Conservation (phyloP, 2,329 filamentous ascomycete species). For the Allantophomopsis lycopodina region DNA sequence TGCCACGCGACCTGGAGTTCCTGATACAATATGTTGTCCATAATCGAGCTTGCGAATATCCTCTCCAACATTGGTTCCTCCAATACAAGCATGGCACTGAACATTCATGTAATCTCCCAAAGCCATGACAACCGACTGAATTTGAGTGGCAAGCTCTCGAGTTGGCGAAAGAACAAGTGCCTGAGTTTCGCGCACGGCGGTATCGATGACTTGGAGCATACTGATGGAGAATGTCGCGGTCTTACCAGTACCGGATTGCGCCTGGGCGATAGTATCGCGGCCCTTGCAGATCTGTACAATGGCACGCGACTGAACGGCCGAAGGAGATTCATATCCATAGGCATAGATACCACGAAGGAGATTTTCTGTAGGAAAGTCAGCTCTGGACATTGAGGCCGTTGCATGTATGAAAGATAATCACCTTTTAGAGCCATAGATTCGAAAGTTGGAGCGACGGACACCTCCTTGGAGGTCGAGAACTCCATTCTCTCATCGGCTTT, state of each 20-base stretch:
- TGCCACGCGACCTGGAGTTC: slow-evolving; percentile 91
- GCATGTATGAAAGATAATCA: slow-evolving; percentile 11
- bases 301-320: slow-evolving; percentile 91
- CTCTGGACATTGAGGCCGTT: not conserved
- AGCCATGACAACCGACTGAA: slow-evolving; percentile 98
- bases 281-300: slow-evolving; percentile 99
- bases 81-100: slow-evolving; percentile 96
- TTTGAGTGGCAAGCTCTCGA: slow-evolving; percentile 92
- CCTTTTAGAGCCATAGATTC: slow-evolving; percentile 60
- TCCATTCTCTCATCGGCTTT: slow-evolving; percentile 95
- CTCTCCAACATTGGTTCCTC: slow-evolving; percentile 93
- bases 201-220: slow-evolving; percentile 92
- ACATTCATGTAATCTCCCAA: slow-evolving; percentile 99
- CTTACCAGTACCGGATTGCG: slow-evolving; percentile 94
- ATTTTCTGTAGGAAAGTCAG: slow-evolving; percentile 47
- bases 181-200: slow-evolving; percentile 82
- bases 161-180: slow-evolving; percentile 92
- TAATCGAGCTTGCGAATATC: slow-evolving; percentile 97
- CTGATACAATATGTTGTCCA: slow-evolving; percentile 93
- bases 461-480: slow-evolving; percentile 96
- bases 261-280: slow-evolving; percentile 95
- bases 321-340: slow-evolving; percentile 96
- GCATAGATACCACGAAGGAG: slow-evolving; percentile 94
- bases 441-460: slow-evolving; percentile 86
- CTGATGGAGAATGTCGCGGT: slow-evolving; percentile 94